These are phyloP conservation scores for Ceratobasidium sp. DNA, from an alignment of 1,284 basidiomycete genomes.

Conservation along the genomic window DNA sequence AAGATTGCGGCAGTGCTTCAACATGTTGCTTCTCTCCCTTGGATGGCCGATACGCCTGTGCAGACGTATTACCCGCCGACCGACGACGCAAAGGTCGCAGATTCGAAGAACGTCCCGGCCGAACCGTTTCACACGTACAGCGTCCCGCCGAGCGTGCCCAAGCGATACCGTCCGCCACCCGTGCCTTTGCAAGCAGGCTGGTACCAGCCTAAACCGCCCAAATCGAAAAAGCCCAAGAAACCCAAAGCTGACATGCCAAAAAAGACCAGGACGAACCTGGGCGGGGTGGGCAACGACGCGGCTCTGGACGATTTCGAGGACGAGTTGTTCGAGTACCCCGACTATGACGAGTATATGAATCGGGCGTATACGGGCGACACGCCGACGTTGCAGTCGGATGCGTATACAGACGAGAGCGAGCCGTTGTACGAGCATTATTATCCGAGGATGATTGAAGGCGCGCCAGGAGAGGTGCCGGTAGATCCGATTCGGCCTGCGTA, in stretches of 20 bases:
- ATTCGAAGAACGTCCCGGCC: neutral
- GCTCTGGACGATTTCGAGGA: neutral
- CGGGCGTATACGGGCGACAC: constrained; percentile 9
- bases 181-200: constrained; percentile 11
- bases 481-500: constrained; percentile 34
- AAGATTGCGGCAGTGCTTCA: constrained; percentile 36
- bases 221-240: constrained; percentile 25
- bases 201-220: constrained; percentile 38
- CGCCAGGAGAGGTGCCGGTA: neutral
- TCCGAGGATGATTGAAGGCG: constrained; percentile 7
- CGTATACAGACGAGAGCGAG: constrained; percentile 12
- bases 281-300: neutral
- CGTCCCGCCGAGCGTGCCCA: constrained; percentile 14
- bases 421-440: constrained; percentile 14
- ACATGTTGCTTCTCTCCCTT: constrained; percentile 28
- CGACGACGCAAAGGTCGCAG: constrained; percentile 6
- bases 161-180: constrained; percentile 28
- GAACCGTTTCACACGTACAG: constrained; percentile 33
- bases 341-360: constrained; percentile 11
- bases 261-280: constrained; percentile 7
- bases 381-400: constrained; percentile 33
- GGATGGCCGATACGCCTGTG: constrained; percentile 21
- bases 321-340: constrained; percentile 32
- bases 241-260: neutral
- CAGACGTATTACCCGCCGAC: constrained; percentile 33